A percentile compares a stretch with the other conserved stretches of the same genome.
These are phyloP conservation scores for Fraxinus albicans DNA, from an alignment of 305 asterid genomes.

Conservation along the genomic window DNA sequence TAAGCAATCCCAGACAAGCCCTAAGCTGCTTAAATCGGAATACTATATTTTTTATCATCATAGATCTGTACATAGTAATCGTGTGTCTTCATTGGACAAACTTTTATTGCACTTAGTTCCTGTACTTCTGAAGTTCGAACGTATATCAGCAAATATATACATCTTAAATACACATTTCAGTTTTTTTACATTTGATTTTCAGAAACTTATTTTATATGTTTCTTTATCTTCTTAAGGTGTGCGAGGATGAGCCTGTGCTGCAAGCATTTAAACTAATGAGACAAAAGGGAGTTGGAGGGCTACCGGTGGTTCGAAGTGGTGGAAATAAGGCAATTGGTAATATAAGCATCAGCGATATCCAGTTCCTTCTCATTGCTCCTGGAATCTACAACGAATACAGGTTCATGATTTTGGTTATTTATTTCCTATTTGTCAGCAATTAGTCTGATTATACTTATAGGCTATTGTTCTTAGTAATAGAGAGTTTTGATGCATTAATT, in stretches of 20 bases:
- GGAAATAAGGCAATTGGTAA: slow-evolving; percentile 88
- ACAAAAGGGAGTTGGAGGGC: slow-evolving; percentile 84
- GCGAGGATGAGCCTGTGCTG: slow-evolving; percentile 90
- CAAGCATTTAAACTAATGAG: slow-evolving; percentile 93
- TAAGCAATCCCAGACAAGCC: too few species aligned
- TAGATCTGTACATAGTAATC: neutral
- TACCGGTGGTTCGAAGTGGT: slow-evolving; percentile 74
- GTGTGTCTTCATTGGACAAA: neutral
- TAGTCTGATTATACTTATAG: neutral
- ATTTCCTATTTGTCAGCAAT: neutral
- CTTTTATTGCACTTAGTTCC: neutral
- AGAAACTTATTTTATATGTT: neutral
- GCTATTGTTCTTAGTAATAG: neutral
- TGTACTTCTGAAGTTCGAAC: neutral
- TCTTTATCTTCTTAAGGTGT: slow-evolving; percentile 44
- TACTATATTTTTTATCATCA: neutral
- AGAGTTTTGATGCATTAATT: neutral
- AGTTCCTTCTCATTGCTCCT: slow-evolving; percentile 89
- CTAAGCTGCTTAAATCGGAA: neutral
- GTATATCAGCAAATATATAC: neutral
- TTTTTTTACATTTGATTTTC: neutral
- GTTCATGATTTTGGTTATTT: slow-evolving; percentile 30
- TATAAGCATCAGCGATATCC: slow-evolving; percentile 94
- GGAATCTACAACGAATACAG: slow-evolving; percentile 88
- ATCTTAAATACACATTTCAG: neutral